These are phyloP conservation scores for Fagus sylvatica DNA, from an alignment of 306 rosid species.

Conservation along the genomic window DNA sequence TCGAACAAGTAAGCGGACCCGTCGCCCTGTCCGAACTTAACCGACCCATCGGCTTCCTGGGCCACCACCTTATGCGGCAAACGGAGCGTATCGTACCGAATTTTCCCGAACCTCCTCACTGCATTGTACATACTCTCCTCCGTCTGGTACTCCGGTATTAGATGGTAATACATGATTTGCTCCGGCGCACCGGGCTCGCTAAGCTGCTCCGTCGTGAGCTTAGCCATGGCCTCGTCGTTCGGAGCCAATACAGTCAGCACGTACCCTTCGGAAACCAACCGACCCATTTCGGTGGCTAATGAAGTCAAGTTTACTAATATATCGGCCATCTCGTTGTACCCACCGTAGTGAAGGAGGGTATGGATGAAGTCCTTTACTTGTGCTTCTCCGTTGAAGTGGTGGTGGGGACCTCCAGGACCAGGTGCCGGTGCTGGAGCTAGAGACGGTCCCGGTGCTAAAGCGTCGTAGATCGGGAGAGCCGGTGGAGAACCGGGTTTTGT, in stretches of 20 bases:
- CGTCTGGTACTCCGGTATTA: constrained; percentile 80
- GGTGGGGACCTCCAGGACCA: constrained; percentile 78
- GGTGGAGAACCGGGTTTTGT: constrained; percentile 59
- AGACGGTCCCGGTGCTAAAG: constrained; percentile 72
- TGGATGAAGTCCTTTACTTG: constrained; percentile 84
- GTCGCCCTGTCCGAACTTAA: constrained; percentile 69
- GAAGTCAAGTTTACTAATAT: constrained; percentile 75
- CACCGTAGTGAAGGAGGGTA: constrained; percentile 70
- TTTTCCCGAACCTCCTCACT: constrained; percentile 73
- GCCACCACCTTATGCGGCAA: constrained; percentile 72
- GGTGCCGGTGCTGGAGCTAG: constrained; percentile 86
- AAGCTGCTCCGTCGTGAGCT: constrained; percentile 73
- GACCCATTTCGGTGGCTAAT: constrained; percentile 73
- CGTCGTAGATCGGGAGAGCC: constrained; percentile 59
- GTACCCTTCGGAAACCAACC: constrained; percentile 76
- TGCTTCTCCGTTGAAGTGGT: constrained; percentile 70
- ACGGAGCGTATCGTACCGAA: constrained; percentile 63
- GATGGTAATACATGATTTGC: constrained; percentile 76
- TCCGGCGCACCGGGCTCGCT: constrained; percentile 94
- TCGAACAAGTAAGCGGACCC: constrained; percentile 76
- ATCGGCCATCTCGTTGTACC: constrained; percentile 85
- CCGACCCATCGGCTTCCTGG: constrained; percentile 82
- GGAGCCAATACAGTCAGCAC: constrained; percentile 77
- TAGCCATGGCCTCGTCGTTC: constrained; percentile 85
- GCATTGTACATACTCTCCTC: constrained; percentile 91